Conservation (phyloP, 768 basidiomycete genomes). For the Pleurotus eryngii region DNA sequence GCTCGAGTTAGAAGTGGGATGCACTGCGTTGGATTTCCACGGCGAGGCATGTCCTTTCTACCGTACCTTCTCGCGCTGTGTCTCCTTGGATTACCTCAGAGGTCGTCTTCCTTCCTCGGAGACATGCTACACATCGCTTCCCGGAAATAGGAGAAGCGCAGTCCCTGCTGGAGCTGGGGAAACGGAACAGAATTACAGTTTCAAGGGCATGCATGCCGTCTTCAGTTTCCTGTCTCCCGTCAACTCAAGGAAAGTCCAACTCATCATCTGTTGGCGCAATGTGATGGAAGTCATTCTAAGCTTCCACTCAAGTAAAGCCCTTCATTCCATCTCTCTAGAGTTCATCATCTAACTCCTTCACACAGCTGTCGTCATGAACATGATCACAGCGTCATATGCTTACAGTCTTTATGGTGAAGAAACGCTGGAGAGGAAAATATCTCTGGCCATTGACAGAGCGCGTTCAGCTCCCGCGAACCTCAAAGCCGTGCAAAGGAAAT, state of each 20-base stretch:
- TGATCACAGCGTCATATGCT: background rate
- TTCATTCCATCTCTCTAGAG: background rate
- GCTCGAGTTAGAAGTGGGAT: constrained; percentile 31
- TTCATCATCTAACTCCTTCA: background rate
- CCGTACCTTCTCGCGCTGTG: too few relatives aligned
- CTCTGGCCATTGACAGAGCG: background rate
- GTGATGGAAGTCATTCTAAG: constrained; percentile 24
- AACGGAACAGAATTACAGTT: too few relatives aligned
- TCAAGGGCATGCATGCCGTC: background rate
- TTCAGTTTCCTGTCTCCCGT: background rate
- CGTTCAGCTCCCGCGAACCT: too few relatives aligned
- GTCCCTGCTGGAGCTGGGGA: background rate
- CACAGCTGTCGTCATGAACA: background rate
- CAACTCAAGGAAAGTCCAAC: constrained; percentile 24
- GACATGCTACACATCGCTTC: background rate
- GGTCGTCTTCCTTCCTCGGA: too few relatives aligned
- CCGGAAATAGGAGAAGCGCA: constrained; percentile 6
- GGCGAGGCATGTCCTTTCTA: too few relatives aligned
- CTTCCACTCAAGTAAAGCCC: constrained; percentile 21
- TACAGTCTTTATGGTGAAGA: background rate
- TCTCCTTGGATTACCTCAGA: too few relatives aligned
- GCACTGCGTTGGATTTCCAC: background rate
- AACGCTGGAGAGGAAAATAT: background rate
- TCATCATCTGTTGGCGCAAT: constrained; percentile 27
- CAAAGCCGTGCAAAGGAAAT: background rate